phyloP scores from a whole-genome alignment of 2,329 filamentous ascomycete species.

The Cladobotryum mycophilum region DNA sequence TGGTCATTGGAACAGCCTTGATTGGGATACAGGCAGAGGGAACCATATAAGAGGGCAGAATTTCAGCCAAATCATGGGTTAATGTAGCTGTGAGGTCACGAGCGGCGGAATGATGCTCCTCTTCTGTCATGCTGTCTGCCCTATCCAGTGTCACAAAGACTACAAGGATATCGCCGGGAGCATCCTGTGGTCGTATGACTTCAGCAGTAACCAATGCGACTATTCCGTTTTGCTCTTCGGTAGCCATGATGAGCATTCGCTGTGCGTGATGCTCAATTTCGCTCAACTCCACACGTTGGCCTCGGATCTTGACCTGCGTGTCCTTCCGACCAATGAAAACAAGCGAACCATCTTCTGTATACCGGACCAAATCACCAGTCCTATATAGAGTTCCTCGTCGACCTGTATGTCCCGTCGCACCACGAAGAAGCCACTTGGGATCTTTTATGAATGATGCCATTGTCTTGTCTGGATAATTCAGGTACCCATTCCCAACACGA shows the following conservation, averaged over 20 bases:
- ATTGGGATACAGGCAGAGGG: conserved; percentile 6
- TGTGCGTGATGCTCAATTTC: conserved; percentile 8
- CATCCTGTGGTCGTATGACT: no score
- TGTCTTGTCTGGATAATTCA: conserved; percentile 3
- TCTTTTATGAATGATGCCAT: no score
- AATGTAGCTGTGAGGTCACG: not conserved
- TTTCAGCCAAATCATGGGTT: not conserved
- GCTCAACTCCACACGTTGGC: conserved; percentile 8
- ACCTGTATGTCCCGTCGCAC: no score
- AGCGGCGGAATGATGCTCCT: not conserved
- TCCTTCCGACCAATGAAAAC: conserved; percentile 7
- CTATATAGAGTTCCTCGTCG: not conserved
- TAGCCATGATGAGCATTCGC: not conserved
- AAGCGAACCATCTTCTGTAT: conserved; percentile 1
- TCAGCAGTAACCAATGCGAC: not conserved
- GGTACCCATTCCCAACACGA: conserved; percentile 4
- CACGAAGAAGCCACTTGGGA: no score
- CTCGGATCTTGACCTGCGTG: conserved; percentile 9
- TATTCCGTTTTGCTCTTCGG: not conserved
- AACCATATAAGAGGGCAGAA: conserved; percentile 7
- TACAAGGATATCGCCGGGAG: not conserved
- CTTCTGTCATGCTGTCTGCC: not conserved
- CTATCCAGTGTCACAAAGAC: conserved; percentile 2
- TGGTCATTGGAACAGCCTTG: conserved; percentile 6
- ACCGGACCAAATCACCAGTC: conserved; percentile 10